Evolutionary conservation across 2,329 filamentous ascomycete species (phyloP).

Genomic region (Seiridium unicorne): DNA sequence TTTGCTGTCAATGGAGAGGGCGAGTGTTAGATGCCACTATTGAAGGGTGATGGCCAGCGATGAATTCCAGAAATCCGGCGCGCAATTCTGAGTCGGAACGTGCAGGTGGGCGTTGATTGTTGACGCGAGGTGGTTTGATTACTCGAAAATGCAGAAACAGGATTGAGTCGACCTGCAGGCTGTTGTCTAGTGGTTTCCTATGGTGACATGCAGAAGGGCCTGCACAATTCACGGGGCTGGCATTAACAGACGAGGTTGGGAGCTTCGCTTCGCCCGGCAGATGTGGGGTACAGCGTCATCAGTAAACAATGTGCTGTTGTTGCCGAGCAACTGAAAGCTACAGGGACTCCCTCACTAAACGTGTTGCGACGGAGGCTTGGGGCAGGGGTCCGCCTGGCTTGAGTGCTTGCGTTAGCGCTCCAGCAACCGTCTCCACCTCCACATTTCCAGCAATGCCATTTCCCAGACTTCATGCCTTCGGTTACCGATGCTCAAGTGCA

Average conservation of each 20-base stretch:
- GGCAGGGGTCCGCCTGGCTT: too few species aligned
- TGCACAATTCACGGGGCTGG: constrained; percentile 7
- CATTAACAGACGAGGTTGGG: background rate
- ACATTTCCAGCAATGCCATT: background rate
- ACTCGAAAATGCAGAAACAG: background rate
- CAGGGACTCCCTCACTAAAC: background rate
- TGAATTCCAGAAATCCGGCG: background rate
- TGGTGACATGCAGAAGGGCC: background rate
- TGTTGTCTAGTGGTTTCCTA: constrained; percentile 6
- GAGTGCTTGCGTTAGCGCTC: constrained; percentile 2
- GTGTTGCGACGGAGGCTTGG: too few species aligned
- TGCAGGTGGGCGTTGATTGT: background rate
- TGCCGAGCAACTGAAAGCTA: constrained; percentile 5
- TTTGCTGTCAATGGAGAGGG: background rate
- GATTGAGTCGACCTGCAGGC: background rate
- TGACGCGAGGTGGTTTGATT: background rate
- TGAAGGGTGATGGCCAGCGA: background rate
- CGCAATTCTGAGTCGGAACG: background rate
- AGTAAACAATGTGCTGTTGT: constrained; percentile 4
- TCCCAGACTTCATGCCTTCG: background rate
- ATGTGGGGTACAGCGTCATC: constrained; percentile 5
- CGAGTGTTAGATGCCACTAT: background rate
- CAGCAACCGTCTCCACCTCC: background rate
- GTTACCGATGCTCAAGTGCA: background rate
- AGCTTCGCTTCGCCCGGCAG: background rate